Evolutionary conservation across 805 yeast species (phyloP).

Genomic region (Teunomyces funiuensis): DNA sequence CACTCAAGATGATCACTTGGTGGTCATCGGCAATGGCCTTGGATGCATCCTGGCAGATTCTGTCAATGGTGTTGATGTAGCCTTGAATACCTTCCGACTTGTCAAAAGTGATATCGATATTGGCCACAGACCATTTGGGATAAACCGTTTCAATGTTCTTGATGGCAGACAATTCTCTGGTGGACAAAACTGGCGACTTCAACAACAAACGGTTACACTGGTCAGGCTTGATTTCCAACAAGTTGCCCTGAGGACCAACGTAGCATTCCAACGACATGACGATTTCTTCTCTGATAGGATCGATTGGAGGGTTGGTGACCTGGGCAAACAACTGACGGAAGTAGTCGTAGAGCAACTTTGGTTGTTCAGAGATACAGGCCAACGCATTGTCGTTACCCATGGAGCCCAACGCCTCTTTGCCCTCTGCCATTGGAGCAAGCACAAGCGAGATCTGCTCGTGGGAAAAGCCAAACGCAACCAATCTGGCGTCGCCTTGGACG

Average conservation of each 20-base stretch:
- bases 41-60: slow-evolving; percentile 84
- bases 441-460: slow-evolving; percentile 84
- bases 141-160: slow-evolving; percentile 68
- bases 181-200: slow-evolving; percentile 77
- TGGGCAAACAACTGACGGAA: slow-evolving; percentile 96
- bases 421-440: slow-evolving; percentile 93
- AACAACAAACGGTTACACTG: slow-evolving; percentile 89
- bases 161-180: slow-evolving; percentile 73
- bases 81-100: slow-evolving; percentile 84
- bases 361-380: slow-evolving; percentile 93
- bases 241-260: slow-evolving; percentile 97
- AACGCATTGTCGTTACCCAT: slow-evolving; percentile 98
- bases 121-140: slow-evolving; percentile 82
- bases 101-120: slow-evolving; percentile 85
- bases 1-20: slow-evolving; percentile 77
- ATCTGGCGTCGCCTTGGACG: slow-evolving; percentile 79
- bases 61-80: slow-evolving; percentile 78
- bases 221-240: slow-evolving; percentile 85
- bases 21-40: slow-evolving; percentile 75
- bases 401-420: slow-evolving; percentile 94
- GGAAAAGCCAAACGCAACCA: slow-evolving; percentile 89
- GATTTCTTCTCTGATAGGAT: slow-evolving; percentile 93
- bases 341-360: slow-evolving; percentile 86
- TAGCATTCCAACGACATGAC: slow-evolving; percentile 97
- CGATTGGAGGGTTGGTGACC: slow-evolving; percentile 98